Conservation (phyloP, 2,329 filamentous ascomycete species). For the Xylaria polymorpha region DNA sequence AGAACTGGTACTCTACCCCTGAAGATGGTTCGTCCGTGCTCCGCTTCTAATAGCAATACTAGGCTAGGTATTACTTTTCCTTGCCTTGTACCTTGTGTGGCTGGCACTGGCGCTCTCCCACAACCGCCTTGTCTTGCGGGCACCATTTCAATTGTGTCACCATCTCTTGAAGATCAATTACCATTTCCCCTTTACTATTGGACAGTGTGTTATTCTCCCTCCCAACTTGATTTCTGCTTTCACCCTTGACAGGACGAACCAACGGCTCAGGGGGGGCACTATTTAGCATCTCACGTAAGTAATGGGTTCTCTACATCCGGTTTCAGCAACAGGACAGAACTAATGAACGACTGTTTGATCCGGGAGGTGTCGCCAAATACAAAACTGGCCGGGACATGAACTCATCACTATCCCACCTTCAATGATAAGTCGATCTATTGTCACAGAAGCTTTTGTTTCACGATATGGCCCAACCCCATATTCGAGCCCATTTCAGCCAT, state of each 20-base stretch:
- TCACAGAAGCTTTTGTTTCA: constrained; percentile 17
- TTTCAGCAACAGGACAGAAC: not conserved
- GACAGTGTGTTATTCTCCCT: constrained; percentile 30
- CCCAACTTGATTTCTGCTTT: not conserved
- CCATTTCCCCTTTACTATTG: constrained; percentile 27
- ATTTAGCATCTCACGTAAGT: not conserved
- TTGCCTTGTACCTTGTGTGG: constrained; percentile 43
- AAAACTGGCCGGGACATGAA: not conserved
- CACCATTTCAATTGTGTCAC: constrained; percentile 33
- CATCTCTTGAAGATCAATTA: constrained; percentile 29
- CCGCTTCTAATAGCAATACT: not conserved
- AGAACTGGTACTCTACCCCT: constrained; percentile 24
- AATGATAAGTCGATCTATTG: not conserved
- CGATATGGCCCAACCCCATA: not conserved
- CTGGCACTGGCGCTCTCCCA: constrained; percentile 37
- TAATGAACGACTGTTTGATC: constrained; percentile 3
- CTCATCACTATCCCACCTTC: not conserved
- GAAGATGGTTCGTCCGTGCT: constrained; percentile 21
- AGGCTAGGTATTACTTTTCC: constrained; percentile 22
- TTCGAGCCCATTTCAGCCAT: constrained; percentile 10
- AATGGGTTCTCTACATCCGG: not conserved
- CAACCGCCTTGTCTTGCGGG: constrained; percentile 33
- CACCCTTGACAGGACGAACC: constrained; percentile 5
- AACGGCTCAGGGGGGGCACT: too few relatives aligned
- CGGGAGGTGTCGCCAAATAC: not conserved